phyloP scores from a whole-genome alignment of 352 stramenopile genomes.

The Globisporangium paddicum region DNA sequence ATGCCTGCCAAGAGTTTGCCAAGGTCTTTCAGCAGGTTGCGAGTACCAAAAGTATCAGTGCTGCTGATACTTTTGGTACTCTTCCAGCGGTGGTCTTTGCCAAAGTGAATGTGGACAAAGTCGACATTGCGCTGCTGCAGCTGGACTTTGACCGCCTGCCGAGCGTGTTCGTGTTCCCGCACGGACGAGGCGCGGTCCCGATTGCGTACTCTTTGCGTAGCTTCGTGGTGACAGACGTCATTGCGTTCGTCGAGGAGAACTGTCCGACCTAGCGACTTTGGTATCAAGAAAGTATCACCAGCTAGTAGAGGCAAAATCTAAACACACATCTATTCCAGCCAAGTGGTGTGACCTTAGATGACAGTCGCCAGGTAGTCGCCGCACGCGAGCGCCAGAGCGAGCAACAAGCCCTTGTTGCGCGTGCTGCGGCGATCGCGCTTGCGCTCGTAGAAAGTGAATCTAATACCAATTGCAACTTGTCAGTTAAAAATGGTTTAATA shows the following conservation, averaged over 20 bases:
- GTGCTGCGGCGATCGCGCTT: slow-evolving; percentile 52
- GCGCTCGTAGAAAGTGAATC: slow-evolving; percentile 49
- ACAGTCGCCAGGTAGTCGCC: slow-evolving; percentile 50
- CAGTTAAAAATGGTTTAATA: background rate
- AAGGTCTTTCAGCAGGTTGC: slow-evolving; percentile 13
- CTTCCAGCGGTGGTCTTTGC: slow-evolving; percentile 7
- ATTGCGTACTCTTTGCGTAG: slow-evolving; percentile 1
- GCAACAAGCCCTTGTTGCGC: slow-evolving; percentile 45
- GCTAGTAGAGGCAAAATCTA: background rate
- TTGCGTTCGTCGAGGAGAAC: slow-evolving; percentile 6
- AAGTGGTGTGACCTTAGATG: slow-evolving; percentile 10
- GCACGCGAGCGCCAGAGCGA: slow-evolving; percentile 43
- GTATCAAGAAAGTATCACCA: background rate
- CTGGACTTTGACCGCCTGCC: slow-evolving; percentile 6
- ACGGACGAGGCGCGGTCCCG: background rate
- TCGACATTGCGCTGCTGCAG: slow-evolving; percentile 9
- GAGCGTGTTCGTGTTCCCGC: slow-evolving; percentile 10
- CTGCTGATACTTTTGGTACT: background rate
- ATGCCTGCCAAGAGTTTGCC: slow-evolving; percentile 13
- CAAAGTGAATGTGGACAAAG: slow-evolving; percentile 15
- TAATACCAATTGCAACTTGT: slow-evolving; percentile 12
- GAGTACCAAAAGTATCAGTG: background rate
- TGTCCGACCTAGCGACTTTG: background rate
- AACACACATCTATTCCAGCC: slow-evolving; percentile 5
- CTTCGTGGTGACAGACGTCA: slow-evolving; percentile 6